Base-by-base conservation (phyloP, 768 basidiomycete genomes). In the Sarcomyxa edulis region DNA sequence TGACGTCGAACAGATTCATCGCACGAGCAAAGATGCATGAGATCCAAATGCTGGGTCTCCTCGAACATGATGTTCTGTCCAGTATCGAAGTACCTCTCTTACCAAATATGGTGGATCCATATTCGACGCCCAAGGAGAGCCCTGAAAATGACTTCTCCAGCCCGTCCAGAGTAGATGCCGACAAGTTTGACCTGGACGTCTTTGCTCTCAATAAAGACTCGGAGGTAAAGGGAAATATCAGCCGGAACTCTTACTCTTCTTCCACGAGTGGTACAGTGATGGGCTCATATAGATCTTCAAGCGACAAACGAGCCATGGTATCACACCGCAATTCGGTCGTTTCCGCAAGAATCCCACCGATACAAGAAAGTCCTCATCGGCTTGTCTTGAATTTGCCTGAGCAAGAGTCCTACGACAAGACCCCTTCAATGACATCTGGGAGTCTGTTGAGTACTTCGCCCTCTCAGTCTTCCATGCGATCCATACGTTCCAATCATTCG, bases 11-110 rank as follows among this genome's bases (percentile, higher is more conserved):
- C 48, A 93, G 95, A 44, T 98, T 97, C 55, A 69, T 97, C 18
- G 84, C 91, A 5, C 79, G 95, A 21, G 92, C 88, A n/a, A 89
- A 90, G 63, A 95, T 96, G 91, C 89, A 92, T 51, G 89, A 94
- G 54, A 91, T 96, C 26, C 87, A 96, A 53, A 94, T 90, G 87
- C 74, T 96, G 1, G 94, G 94, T 5, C 65, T 95, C 7, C 68
- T 95, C 30, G 92, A 92, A 48, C 88, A 94, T 48, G 92, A 95
- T 49, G 83, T 96, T 21, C 78, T 91, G 15, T 83, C 89, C 4
- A 84, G 82, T 46, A 93, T 96, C 43, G 85, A 88, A 45, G 78
- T 96, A 9, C 93, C 94, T 2, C 84, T 79, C 53, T 60, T 91
- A 19, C 71, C 74, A 6, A 72, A 76, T 21, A 56, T 63, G 46